phyloP scores from a whole-genome alignment of 2,329 filamentous ascomycete species.

The Cytospora leucostoma region DNA sequence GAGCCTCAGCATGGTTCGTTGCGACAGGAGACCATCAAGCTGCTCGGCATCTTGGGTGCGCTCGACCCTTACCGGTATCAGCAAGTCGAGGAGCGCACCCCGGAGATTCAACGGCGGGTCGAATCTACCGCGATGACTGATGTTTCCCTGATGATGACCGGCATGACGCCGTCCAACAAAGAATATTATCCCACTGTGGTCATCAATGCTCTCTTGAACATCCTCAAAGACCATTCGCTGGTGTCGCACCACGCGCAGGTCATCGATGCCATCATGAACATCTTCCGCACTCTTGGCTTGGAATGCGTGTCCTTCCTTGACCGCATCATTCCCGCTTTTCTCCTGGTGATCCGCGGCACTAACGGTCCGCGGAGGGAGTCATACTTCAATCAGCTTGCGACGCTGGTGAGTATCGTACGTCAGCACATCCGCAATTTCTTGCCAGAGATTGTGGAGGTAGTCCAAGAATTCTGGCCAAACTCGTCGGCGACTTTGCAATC shows the following conservation, averaged over 20 bases:
- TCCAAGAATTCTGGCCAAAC: conserved; percentile 84
- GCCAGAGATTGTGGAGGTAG: conserved; percentile 79
- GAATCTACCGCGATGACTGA: conserved; percentile 76
- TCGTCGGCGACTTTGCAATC: conserved; percentile 77
- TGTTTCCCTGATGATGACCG: conserved; percentile 97
- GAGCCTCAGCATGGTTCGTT: conserved; percentile 82
- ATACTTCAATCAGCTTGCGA: conserved; percentile 95
- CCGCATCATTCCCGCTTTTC: conserved; percentile 91
- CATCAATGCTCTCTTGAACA: conserved; percentile 90
- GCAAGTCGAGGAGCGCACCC: conserved; percentile 86
- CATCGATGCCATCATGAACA: conserved; percentile 97
- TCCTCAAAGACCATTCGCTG: conserved; percentile 87
- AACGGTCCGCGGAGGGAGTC: conserved; percentile 79
- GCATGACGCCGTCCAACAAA: conserved; percentile 92
- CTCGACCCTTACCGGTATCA: conserved; percentile 96
- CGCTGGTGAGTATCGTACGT: conserved; percentile 89
- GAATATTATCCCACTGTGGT: conserved; percentile 98
- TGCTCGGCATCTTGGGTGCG: conserved; percentile 93
- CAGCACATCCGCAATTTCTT: conserved; percentile 95
- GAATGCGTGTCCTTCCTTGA: conserved; percentile 95
- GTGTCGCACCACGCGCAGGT: conserved; percentile 90
- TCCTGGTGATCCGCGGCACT: conserved; percentile 83
- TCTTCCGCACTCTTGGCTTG: conserved; percentile 92
- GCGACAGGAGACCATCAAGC: conserved; percentile 90
- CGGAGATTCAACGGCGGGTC: conserved; percentile 71